These are phyloP conservation scores for Chaetomiaceae sp. DNA, from an alignment of 2,329 filamentous ascomycete species.

Conservation along the genomic window DNA sequence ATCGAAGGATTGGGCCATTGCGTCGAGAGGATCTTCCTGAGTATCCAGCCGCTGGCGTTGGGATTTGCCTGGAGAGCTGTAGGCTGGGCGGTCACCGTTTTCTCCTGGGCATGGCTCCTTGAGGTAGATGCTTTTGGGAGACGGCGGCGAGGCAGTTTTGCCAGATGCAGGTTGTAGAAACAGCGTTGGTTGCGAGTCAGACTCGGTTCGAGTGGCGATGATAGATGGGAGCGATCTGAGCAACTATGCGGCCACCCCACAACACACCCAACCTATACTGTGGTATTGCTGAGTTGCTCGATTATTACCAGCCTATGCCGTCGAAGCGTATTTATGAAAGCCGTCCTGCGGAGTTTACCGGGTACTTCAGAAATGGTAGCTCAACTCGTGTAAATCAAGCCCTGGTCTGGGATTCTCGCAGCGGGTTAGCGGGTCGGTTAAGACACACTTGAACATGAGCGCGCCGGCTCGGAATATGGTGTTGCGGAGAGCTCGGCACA, in stretches of 20 bases:
- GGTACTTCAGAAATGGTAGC: too few species aligned
- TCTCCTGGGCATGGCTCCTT: conserved; percentile 11
- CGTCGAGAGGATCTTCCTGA: conserved; percentile 24
- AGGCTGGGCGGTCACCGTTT: conserved; percentile 7
- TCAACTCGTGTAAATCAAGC: too few species aligned
- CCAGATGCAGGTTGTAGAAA: not conserved
- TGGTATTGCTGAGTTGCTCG: not conserved
- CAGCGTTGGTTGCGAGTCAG: not conserved
- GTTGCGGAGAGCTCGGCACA: not conserved
- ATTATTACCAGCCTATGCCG: not conserved
- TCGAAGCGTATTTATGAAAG: not conserved
- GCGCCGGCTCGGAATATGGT: not conserved
- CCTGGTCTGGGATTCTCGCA: not conserved
- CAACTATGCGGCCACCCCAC: not conserved
- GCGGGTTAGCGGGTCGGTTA: not conserved
- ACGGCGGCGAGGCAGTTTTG: not conserved
- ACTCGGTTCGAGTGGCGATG: not conserved
- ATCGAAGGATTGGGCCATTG: conserved; percentile 40
- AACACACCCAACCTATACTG: too few species aligned
- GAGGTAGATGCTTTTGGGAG: not conserved
- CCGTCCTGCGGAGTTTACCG: not conserved
- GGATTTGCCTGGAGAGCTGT: conserved; percentile 1
- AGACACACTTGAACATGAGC: not conserved
- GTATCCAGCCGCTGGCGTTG: not conserved
- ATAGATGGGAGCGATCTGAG: too few species aligned